Conservation (phyloP, 257 asterid genomes). For the Cruciata laevipes region DNA sequence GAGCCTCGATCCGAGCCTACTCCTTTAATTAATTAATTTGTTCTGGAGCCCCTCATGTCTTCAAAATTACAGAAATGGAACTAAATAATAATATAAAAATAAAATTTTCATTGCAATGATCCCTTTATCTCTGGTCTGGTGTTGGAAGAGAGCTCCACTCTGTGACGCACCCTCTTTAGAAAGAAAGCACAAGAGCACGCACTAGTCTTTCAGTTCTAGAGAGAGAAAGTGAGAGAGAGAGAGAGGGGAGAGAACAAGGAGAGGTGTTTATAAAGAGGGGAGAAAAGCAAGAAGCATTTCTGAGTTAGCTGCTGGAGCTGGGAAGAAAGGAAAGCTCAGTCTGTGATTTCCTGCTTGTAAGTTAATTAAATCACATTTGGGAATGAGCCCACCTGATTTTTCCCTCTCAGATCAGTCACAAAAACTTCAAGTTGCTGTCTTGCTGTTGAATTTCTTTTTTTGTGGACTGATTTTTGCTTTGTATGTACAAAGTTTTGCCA, state of each 20-base stretch:
- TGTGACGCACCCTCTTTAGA: conserved; percentile 15
- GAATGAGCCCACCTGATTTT: conserved; percentile 18
- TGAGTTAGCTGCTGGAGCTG: conserved; percentile 24
- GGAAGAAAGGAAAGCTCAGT: conserved; percentile 12
- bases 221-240: conserved; percentile 19
- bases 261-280: conserved; percentile 14
- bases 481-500: conserved; percentile 2
- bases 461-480: conserved; percentile 8
- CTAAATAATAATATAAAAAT: background rate
- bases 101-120: conserved; percentile 17
- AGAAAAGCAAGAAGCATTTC: conserved; percentile 25
- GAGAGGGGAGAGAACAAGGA: conserved; percentile 1
- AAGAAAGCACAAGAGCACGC: conserved; percentile 21
- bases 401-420: conserved; percentile 37
- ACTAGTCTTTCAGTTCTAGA: conserved; percentile 28
- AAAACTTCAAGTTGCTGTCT: conserved; percentile 16
- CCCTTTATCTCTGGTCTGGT: conserved; percentile 33
- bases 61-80: background rate
- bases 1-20: conserved; percentile 18
- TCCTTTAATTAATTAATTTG: background rate
- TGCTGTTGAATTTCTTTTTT: conserved; percentile 24
- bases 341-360: conserved; percentile 30
- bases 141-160: conserved; percentile 21
- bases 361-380: conserved; percentile 19
- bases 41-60: background rate